A percentile compares a stretch with the other conserved stretches of the same genome.
Evolutionary conservation across 2,329 filamentous ascomycete genomes (phyloP).

Genomic region (Diplodia mutila): DNA sequence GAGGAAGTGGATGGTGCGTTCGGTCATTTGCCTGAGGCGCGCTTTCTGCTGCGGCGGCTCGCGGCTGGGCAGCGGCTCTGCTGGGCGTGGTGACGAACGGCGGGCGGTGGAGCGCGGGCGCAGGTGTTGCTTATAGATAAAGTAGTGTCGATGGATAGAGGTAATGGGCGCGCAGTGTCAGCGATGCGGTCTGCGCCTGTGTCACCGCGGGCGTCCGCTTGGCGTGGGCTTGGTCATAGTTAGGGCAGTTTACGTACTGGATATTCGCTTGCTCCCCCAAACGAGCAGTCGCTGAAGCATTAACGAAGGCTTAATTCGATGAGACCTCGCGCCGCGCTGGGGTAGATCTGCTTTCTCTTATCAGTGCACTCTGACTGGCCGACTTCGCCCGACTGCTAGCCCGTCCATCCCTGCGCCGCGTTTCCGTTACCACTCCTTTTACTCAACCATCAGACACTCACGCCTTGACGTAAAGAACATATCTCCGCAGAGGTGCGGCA

Average conservation of each 20-base stretch:
- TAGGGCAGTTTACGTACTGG: constrained; percentile 27
- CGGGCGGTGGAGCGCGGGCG: background rate
- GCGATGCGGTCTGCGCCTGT: constrained; percentile 17
- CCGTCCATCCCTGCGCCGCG: background rate
- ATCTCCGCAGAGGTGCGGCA: constrained; percentile 3
- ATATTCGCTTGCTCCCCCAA: constrained; percentile 21
- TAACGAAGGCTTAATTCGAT: constrained; percentile 26
- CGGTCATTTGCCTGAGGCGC: constrained; percentile 41
- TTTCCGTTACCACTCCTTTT: constrained; percentile 23
- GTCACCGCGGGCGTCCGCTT: constrained; percentile 20
- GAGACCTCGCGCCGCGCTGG: constrained; percentile 23
- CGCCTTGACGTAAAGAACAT: constrained; percentile 18
- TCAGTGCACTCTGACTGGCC: constrained; percentile 14
- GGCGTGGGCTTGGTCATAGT: constrained; percentile 26
- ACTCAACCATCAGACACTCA: constrained; percentile 22
- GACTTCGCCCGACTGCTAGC: constrained; percentile 5
- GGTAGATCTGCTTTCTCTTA: constrained; percentile 22
- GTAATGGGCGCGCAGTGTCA: constrained; percentile 18
- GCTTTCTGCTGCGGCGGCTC: constrained; percentile 6
- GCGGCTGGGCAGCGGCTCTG: constrained; percentile 19
- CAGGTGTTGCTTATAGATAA: constrained; percentile 22
- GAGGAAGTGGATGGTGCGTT: constrained; percentile 47
- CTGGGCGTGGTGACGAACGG: background rate
- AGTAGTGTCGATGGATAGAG: constrained; percentile 21
- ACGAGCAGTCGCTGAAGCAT: constrained; percentile 18